Base-by-base conservation (phyloP, 2,329 filamentous ascomycete species). In the Amesomyces nigricolor region DNA sequence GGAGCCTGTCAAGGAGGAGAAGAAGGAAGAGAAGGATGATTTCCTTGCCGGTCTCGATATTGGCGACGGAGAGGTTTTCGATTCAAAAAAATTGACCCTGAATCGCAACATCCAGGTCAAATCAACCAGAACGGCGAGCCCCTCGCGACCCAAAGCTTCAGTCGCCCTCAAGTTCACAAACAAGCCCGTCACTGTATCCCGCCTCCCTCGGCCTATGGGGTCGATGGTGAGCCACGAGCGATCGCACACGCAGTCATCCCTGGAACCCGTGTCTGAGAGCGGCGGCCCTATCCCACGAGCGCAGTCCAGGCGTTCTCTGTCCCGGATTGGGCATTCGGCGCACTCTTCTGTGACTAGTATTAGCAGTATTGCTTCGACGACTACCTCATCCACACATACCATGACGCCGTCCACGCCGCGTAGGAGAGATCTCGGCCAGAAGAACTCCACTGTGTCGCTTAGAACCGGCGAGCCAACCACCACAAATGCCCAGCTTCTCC, bases 101-200 rank as follows among this genome's bases (percentile, higher is more conserved):
- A 94, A 97, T 69, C 90, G 89, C 60, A 96, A 99, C 68, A 82
- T 99, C 62, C 91, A 92, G 68, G 80, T 95, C 65, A 96, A 95
- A 71, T 81, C 85, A 61, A 75, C 82, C 59, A 78, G 83, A 51
- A 79, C 84, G 17, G 74, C 80, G 13, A 91, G 89, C 62, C 87
- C 90, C 46, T 79, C 81, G 19, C 81, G 88, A 59, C 82, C 82
- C 17, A 86, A 86, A 67, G 83, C 89, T 16, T 85, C 89, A 10
- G 87, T 94, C 29, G 92, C 91, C 11, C 77, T 97, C 58, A 96
- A 91, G 6, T 97, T 97, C 68, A 95, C 89, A 47, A 94, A 88
- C 71, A 91, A 91, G 66, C 74, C 81, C n/a, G 67, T 75, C 22
- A 67, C 73, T 26, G 65, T 71, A 57, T 94, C 91, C 35, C 86